Conservation (phyloP, 148 eudicot genomes). For the Limonium bicolor region DNA sequence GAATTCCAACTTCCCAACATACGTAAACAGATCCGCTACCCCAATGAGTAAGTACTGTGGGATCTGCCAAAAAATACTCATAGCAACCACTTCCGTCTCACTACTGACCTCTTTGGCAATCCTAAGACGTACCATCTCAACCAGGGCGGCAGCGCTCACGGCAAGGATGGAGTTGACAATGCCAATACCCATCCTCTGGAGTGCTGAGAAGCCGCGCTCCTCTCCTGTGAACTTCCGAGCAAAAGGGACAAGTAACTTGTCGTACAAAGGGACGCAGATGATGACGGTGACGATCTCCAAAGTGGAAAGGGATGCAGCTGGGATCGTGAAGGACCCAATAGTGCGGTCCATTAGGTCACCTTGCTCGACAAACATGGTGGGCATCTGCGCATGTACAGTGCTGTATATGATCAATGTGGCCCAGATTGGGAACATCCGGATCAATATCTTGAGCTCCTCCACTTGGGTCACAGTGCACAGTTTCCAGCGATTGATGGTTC, state of each 20-base stretch:
- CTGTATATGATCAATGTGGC: conserved; percentile 42
- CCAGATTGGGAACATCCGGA: conserved; percentile 53
- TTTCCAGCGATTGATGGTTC: conserved; percentile 25
- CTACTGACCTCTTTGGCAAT: conserved; percentile 13
- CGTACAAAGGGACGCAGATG: conserved; percentile 60
- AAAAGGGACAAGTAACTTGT: conserved; percentile 33
- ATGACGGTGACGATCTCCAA: conserved; percentile 56
- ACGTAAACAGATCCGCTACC: conserved; percentile 58
- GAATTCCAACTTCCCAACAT: conserved; percentile 60
- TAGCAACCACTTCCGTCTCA: conserved; percentile 5
- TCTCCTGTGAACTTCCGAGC: conserved; percentile 44
- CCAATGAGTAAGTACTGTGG: conserved; percentile 68
- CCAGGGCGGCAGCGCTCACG: conserved; percentile 44
- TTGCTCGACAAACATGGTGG: conserved; percentile 45
- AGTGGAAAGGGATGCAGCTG: conserved; percentile 50
- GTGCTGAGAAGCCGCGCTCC: conserved; percentile 43
- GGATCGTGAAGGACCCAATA: conserved; percentile 32
- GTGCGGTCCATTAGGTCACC: conserved; percentile 28
- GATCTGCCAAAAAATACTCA: conserved; percentile 58
- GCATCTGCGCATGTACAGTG: conserved; percentile 52
- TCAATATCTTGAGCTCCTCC: conserved; percentile 54
- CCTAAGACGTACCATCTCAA: conserved; percentile 27
- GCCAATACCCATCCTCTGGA: conserved; percentile 70
- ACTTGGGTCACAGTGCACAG: conserved; percentile 58
- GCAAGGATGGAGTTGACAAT: conserved; percentile 56